These are phyloP conservation scores for Russula emetica DNA, from an alignment of 768 basidiomycete species.

Conservation along the genomic window DNA sequence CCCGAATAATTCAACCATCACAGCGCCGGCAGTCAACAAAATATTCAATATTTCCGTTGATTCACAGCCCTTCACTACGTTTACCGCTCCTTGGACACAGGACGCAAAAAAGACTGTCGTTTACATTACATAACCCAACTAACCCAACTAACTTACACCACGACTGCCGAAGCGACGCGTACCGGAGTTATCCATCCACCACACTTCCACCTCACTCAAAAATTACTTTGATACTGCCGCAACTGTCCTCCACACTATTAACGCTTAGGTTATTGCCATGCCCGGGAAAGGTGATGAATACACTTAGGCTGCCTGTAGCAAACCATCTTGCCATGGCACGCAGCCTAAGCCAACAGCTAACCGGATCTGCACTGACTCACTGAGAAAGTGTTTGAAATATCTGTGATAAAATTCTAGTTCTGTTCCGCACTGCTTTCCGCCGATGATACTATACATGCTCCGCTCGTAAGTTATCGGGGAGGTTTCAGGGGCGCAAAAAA, in stretches of 20 bases:
- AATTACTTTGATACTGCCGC: neutral
- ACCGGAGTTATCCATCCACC: neutral
- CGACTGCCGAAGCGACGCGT: neutral
- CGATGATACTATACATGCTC: neutral
- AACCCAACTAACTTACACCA: neutral
- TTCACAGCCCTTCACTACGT: neutral
- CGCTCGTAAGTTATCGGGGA: neutral
- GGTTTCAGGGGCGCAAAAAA: neutral
- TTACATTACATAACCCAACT: slow-evolving; percentile 7
- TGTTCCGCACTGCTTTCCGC: neutral
- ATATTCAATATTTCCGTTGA: no score
- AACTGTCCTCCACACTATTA: neutral
- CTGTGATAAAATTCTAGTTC: neutral
- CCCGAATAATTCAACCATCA: slow-evolving; percentile 5
- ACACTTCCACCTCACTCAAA: neutral
- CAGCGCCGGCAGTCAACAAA: slow-evolving; percentile 1
- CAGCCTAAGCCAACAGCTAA: neutral
- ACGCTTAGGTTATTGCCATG: neutral
- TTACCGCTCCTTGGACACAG: slow-evolving; percentile 2
- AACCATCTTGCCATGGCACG: neutral
- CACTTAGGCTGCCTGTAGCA: neutral
- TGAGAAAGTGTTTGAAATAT: neutral
- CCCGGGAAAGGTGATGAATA: neutral
- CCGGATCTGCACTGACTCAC: slow-evolving; percentile 13
- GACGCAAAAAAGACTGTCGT: neutral